These are phyloP conservation scores for Xerocomus minutiporus DNA, from an alignment of 1,284 basidiomycete species.

Conservation along the genomic window DNA sequence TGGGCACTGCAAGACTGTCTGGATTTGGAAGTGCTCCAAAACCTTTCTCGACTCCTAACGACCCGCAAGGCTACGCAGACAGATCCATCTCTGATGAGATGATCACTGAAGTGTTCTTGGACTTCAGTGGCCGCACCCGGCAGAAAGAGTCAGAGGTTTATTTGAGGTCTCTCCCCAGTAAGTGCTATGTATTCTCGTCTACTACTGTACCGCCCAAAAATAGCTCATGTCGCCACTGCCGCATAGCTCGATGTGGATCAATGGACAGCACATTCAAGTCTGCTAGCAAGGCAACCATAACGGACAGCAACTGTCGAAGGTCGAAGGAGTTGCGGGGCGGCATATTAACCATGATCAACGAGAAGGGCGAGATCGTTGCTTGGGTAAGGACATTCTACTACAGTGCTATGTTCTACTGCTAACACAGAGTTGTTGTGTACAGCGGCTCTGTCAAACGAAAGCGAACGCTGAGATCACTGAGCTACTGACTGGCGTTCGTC, in stretches of 20 bases:
- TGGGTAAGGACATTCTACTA: constrained; percentile 1
- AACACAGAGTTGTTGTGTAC: neutral
- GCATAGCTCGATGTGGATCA: neutral
- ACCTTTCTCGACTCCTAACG: neutral
- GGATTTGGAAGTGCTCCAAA: neutral
- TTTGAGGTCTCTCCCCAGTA: constrained; percentile 4
- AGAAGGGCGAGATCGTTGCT: constrained; percentile 6
- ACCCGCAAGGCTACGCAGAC: neutral
- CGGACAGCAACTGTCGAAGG: neutral
- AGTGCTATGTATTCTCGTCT: neutral
- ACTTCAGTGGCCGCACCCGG: neutral
- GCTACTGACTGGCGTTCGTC: neutral
- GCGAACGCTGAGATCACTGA: neutral
- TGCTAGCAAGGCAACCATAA: neutral
- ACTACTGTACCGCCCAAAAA: neutral
- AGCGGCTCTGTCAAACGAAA: neutral
- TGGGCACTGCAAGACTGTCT: neutral
- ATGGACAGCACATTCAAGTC: neutral
- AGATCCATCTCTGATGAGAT: neutral
- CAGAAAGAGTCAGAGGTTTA: constrained; percentile 1
- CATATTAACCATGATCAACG: constrained; percentile 5
- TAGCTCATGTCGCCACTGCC: no score
- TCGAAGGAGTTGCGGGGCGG: constrained; percentile 1
- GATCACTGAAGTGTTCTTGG: neutral
- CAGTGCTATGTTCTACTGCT: neutral